A percentile compares a stretch with the other conserved stretches of the same genome.
These are phyloP conservation scores for Dittrichia graveolens DNA, from an alignment of 129 eudicot species.

Conservation along the genomic window DNA sequence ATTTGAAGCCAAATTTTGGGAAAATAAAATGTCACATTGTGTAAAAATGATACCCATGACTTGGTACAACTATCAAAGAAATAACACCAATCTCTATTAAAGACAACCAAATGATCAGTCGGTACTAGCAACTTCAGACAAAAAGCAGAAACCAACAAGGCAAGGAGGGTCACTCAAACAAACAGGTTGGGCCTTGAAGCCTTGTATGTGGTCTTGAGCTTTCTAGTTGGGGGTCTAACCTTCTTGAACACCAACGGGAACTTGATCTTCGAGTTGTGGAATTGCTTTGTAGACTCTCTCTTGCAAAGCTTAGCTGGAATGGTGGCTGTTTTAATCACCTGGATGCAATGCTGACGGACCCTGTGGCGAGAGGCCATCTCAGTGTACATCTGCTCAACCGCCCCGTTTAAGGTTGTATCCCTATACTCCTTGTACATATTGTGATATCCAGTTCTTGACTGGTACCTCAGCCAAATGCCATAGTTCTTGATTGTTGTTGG, in stretches of 20 bases:
- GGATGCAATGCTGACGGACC: conserved; percentile 55
- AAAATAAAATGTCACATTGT: neutral
- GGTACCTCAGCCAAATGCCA: conserved; percentile 49
- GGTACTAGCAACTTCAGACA: conserved; percentile 17
- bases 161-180: conserved; percentile 25
- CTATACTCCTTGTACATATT: conserved; percentile 52
- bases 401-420: conserved; percentile 55
- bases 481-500: conserved; percentile 59
- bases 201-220: conserved; percentile 64
- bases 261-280: conserved; percentile 54
- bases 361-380: conserved; percentile 81
- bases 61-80: conserved; percentile 6
- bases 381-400: conserved; percentile 58
- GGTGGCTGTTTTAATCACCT: conserved; percentile 63
- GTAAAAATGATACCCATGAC: neutral
- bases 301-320: conserved; percentile 60
- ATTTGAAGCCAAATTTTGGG: neutral
- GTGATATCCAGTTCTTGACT: conserved; percentile 43
- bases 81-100: conserved; percentile 29
- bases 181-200: conserved; percentile 57
- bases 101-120: conserved; percentile 11
- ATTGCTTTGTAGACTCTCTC: conserved; percentile 58
- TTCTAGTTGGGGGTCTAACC: conserved; percentile 59
- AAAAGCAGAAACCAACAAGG: conserved; percentile 1
- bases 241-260: conserved; percentile 62